phyloP scores from a whole-genome alignment of 1,284 basidiomycete genomes.

The Xerocomus nothofagi region DNA sequence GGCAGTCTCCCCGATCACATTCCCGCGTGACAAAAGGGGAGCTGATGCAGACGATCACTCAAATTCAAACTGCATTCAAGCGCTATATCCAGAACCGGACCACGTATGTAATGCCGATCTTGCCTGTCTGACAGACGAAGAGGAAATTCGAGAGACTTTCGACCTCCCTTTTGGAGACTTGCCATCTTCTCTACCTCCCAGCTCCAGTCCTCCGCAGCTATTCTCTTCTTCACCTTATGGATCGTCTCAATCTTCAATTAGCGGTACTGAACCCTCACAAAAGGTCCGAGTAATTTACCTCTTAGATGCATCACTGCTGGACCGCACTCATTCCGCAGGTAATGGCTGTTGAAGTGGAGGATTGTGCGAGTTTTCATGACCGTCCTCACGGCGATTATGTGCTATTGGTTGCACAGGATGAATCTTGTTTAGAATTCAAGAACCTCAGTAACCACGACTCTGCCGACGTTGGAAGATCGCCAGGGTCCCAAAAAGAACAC shows the following conservation, averaged over 20 bases:
- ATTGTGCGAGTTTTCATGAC: neutral
- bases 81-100: neutral
- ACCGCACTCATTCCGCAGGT: constrained; percentile 3
- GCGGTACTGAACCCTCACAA: constrained; percentile 5
- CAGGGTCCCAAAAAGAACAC: neutral
- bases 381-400: neutral
- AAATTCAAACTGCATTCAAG: neutral
- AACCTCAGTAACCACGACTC: neutral
- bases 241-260: constrained; percentile 41
- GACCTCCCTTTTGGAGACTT: constrained; percentile 7
- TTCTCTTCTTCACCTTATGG: constrained; percentile 49
- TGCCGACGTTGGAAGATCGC: neutral
- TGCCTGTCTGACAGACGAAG: constrained; percentile 1
- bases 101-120: neutral
- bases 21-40: neutral
- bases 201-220: constrained; percentile 47
- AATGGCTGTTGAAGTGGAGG: neutral
- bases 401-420: neutral
- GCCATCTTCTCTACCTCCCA: constrained; percentile 42
- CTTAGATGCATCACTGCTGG: constrained; percentile 4
- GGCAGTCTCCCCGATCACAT: neutral
- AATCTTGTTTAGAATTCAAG: neutral
- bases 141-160: constrained; percentile 1
- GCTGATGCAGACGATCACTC: neutral
- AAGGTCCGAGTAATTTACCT: constrained; percentile 12